Evolutionary conservation across 2,329 filamentous ascomycete species (phyloP).

Genomic region (Ascochyta viciae-villosae): DNA sequence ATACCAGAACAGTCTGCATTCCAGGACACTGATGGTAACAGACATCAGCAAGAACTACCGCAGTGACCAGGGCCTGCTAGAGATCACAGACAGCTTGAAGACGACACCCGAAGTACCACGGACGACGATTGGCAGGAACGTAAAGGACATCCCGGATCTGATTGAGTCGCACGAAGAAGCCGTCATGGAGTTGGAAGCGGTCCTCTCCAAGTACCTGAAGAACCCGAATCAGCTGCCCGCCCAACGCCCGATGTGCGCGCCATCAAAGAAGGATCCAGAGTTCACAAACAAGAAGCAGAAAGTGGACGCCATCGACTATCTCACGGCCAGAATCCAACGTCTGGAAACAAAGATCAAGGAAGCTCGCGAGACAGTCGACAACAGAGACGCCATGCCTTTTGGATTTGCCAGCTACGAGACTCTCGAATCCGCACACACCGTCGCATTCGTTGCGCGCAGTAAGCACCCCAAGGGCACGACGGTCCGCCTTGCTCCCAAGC

Average conservation of each 20-base stretch:
- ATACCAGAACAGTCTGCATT: constrained; percentile 86
- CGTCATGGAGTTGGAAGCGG: constrained; percentile 81
- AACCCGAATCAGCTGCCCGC: constrained; percentile 81
- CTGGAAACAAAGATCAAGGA: constrained; percentile 86
- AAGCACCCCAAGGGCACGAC: constrained; percentile 82
- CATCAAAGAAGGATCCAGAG: constrained; percentile 75
- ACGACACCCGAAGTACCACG: constrained; percentile 80
- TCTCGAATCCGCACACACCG: constrained; percentile 85
- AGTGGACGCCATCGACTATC: constrained; percentile 92
- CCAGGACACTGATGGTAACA: constrained; percentile 72
- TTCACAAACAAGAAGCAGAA: constrained; percentile 72
- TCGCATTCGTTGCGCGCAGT: constrained; percentile 80
- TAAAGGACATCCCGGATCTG: constrained; percentile 84
- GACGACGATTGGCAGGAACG: constrained; percentile 86
- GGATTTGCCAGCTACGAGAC: constrained; percentile 94
- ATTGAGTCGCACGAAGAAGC: constrained; percentile 83
- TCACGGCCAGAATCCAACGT: constrained; percentile 82
- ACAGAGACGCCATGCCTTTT: constrained; percentile 85
- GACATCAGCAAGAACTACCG: constrained; percentile 80
- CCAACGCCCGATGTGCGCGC: constrained; percentile 77
- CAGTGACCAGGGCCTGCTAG: constrained; percentile 85
- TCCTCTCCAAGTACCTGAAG: constrained; percentile 89
- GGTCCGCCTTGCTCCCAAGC: constrained; percentile 80
- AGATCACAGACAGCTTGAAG: constrained; percentile 80
- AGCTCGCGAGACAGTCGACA: constrained; percentile 81